Evolutionary conservation across 768 basidiomycete genomes (phyloP), one percentile per base, ranked within the genome.

Genomic region (Suillus weaverae): DNA sequence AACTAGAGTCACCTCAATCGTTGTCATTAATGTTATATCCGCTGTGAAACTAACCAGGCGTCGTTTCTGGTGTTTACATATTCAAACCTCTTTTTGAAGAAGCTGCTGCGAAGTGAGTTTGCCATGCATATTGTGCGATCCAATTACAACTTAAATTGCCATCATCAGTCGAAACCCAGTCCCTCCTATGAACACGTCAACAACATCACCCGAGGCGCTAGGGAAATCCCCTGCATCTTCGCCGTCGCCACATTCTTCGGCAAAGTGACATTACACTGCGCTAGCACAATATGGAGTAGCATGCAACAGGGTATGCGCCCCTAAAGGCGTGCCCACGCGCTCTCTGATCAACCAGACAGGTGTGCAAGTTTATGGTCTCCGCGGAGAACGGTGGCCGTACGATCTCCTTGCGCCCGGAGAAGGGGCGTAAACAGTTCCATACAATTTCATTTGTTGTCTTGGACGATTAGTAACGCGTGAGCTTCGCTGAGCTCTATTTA

Each of bases 61-160:
- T 88, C 60, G 68, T 81, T 33, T 89, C 89, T 14, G 89, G 89
- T 10, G 71, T 88, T 26, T 89, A 90, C 71, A 86, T 89, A 61
- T 90, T 90, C 77, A 82, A 83, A 69, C 88, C 88, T 33, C 50
- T 78, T 22, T 65, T 83, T 11, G 74, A 76, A 48, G 59, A 62
- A 38, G 65, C 46, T 53, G 55, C 64, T 35, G 56, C 50, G 44
- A 56, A 55, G 75, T 76, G 64, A 60, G 69, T 36, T 20, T 13
- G 54, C 51, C 32, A 41, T 20, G 26, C 57, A 41, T 59, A 26
- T 41, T 30, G 16, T 22, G 22, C 5, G 56, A 39, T 57, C 36
- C 16, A 39, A 59, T 20, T 38, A 20, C 39, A 43, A 41, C 6
- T 22, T 26, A 36, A 56, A 7, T 41, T 32, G 16, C 26, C 18